Evolutionary conservation across 306 rosid genomes (phyloP).

Genomic region (Citrullus mucosospermus): DNA sequence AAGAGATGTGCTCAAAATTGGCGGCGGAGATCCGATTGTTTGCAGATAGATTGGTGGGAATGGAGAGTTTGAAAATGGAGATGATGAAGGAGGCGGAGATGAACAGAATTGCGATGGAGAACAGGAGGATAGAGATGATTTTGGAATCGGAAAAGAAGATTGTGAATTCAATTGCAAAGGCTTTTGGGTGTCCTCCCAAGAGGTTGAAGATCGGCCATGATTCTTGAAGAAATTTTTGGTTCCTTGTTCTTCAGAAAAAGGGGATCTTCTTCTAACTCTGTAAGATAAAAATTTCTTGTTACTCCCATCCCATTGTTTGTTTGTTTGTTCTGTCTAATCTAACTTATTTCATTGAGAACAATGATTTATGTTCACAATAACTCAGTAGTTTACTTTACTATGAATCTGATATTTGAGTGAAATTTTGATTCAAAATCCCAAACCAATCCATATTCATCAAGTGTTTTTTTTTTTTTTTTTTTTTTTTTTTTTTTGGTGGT

Average conservation of each 20-base stretch:
- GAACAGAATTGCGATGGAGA: constrained; percentile 78
- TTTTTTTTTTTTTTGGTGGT: too few relatives aligned
- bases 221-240: neutral
- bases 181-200: constrained; percentile 36
- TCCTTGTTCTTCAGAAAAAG: neutral
- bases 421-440: too few relatives aligned
- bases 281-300: neutral
- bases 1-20: constrained; percentile 25
- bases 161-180: constrained; percentile 61
- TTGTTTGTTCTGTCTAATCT: neutral
- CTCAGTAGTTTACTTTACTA: too few relatives aligned
- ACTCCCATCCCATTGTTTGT: neutral
- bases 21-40: constrained; percentile 52
- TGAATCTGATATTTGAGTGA: too few relatives aligned
- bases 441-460: too few relatives aligned
- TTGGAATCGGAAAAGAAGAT: constrained; percentile 43
- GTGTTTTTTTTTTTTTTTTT: too few relatives aligned
- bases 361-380: too few relatives aligned
- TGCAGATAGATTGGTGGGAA: constrained; percentile 36
- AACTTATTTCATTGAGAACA: too few relatives aligned
- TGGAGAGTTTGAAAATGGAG: constrained; percentile 77
- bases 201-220: constrained; percentile 19
- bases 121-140: constrained; percentile 51
- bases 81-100: constrained; percentile 68
- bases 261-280: neutral